Percentiles rank a stretch among this genome's conserved stretches.
Conservation (phyloP, 768 basidiomycete genomes). For the Rhodotorula diobovata region DNA sequence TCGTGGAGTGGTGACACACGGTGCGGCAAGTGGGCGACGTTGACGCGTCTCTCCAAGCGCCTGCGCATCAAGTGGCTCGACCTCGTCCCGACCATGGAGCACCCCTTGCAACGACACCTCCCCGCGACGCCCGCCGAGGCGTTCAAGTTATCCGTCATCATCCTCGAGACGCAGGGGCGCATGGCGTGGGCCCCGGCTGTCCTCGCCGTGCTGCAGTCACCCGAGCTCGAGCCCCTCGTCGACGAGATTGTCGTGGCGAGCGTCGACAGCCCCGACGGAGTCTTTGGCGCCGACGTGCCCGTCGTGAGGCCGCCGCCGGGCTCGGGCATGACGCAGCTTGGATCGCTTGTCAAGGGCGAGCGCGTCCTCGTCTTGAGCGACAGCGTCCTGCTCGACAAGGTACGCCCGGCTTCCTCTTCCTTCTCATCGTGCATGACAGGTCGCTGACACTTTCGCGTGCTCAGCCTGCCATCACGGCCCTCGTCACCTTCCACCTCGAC, state of each 20-base stretch:
- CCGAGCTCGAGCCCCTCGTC: conserved; percentile 20
- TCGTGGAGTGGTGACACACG: conserved; percentile 10
- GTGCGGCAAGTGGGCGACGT: conserved; percentile 21
- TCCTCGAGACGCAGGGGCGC: conserved; percentile 26
- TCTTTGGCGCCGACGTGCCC: conserved; percentile 2
- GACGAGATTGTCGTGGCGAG: conserved; percentile 21
- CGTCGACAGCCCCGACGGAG: conserved; percentile 18
- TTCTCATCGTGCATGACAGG: neutral
- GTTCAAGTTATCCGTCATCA: conserved; percentile 27
- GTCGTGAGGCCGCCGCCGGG: conserved; percentile 19
- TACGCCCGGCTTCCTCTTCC: neutral
- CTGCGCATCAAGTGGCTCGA: conserved; percentile 35
- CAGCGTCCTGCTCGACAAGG: conserved; percentile 32
- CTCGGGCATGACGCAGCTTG: conserved; percentile 15
- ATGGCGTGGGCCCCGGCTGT: conserved; percentile 19
- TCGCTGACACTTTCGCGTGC: too few relatives aligned
- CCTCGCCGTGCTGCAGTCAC: conserved; percentile 14
- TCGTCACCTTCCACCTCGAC: conserved; percentile 30
- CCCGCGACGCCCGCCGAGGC: conserved; percentile 5
- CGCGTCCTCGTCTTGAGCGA: conserved; percentile 24
- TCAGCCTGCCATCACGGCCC: conserved; percentile 15
- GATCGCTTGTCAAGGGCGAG: conserved; percentile 3
- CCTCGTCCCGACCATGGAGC: conserved; percentile 30
- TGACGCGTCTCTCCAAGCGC: conserved; percentile 10
- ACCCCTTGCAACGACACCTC: conserved; percentile 31